Evolutionary conservation across 2,329 filamentous ascomycete genomes (phyloP).

Genomic region (Bipolaris oryzae): DNA sequence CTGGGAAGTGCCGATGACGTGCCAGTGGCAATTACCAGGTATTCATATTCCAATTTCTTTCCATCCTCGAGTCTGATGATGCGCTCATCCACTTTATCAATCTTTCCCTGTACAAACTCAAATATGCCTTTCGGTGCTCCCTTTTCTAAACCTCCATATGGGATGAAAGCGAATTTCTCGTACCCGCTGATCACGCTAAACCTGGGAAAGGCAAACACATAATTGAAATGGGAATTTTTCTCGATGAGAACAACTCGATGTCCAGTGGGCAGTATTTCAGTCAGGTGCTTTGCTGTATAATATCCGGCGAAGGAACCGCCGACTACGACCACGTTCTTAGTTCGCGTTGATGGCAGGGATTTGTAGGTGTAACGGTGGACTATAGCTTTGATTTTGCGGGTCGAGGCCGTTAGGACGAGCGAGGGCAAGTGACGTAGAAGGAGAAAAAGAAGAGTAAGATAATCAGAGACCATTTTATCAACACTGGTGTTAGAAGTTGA

Average conservation of each 20-base stretch:
- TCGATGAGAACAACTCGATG: slow-evolving; percentile 64
- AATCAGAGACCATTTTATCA: not conserved
- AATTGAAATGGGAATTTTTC: slow-evolving; percentile 66
- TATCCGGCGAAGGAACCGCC: not conserved
- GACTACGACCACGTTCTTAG: not conserved
- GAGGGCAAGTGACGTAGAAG: not conserved
- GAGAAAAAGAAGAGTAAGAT: not conserved
- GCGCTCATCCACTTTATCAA: slow-evolving; percentile 43
- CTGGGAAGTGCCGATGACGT: slow-evolving; percentile 56
- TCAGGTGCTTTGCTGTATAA: not conserved
- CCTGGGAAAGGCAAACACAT: slow-evolving; percentile 65
- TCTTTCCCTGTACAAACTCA: not conserved
- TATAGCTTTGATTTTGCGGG: not conserved
- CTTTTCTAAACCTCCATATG: slow-evolving; percentile 53
- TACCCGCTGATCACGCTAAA: slow-evolving; percentile 58
- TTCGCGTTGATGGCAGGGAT: not conserved
- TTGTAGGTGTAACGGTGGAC: not conserved
- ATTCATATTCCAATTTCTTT: slow-evolving; percentile 59
- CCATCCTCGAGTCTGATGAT: slow-evolving; percentile 53
- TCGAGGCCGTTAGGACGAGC: not conserved
- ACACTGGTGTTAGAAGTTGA: not conserved
- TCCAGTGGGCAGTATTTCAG: slow-evolving; percentile 15
- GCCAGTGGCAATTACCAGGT: slow-evolving; percentile 65
- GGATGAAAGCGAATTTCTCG: slow-evolving; percentile 66
- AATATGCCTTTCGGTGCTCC: not conserved